Conservation (phyloP, 768 basidiomycete genomes). For the Paxillus ammoniavirescens region DNA sequence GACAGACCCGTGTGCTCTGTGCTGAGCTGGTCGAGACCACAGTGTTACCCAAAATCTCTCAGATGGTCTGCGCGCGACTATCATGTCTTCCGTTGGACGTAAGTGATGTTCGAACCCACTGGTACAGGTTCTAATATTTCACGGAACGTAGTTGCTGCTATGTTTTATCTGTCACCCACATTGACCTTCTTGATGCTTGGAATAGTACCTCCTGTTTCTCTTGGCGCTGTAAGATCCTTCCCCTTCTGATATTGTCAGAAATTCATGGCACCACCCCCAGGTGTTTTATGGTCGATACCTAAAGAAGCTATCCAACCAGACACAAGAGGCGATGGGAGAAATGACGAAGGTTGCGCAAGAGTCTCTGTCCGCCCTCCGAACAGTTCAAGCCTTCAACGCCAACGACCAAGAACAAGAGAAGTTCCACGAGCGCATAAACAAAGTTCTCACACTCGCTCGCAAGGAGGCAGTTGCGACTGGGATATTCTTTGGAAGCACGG, state of each 20-base stretch:
- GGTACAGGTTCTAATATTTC: background rate
- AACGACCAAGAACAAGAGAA: slow-evolving; percentile 70
- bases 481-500: slow-evolving; percentile 89
- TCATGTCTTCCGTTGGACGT: slow-evolving; percentile 95
- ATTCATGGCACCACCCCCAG: slow-evolving; percentile 37
- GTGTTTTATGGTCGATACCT: slow-evolving; percentile 96
- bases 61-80: slow-evolving; percentile 77
- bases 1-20: background rate
- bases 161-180: slow-evolving; percentile 90
- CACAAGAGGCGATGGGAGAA: slow-evolving; percentile 93
- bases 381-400: slow-evolving; percentile 91
- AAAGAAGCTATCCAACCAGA: slow-evolving; percentile 84
- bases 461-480: slow-evolving; percentile 90
- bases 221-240: slow-evolving; percentile 64
- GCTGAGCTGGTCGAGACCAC: background rate
- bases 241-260: background rate
- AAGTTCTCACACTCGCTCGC: slow-evolving; percentile 71
- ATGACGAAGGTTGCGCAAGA: slow-evolving; percentile 93
- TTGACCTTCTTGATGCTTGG: slow-evolving; percentile 91
- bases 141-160: slow-evolving; percentile 69
- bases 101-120: slow-evolving; percentile 29
- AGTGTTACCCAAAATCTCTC: slow-evolving; percentile 80
- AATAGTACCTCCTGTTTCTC: slow-evolving; percentile 84
- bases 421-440: slow-evolving; percentile 65
- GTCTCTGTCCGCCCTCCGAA: slow-evolving; percentile 81